phyloP scores from a whole-genome alignment of 164 flowering plant genomes.

The Kalanchoe fedtschenkoi region DNA sequence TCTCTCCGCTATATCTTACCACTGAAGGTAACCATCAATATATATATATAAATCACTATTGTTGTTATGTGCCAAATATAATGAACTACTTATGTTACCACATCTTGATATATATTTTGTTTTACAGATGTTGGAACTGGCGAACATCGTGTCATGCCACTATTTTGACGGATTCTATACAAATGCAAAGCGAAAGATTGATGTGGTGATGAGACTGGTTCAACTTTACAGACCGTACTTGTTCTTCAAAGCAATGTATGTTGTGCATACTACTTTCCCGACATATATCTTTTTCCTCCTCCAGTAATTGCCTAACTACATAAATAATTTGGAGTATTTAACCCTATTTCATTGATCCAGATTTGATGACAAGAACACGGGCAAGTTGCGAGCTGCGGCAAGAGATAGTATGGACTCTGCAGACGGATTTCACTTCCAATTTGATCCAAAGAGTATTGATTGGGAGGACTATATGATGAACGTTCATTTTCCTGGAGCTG shows the following conservation, averaged over 20 bases:
- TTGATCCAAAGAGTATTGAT: slow-evolving; percentile 35
- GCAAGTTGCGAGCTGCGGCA: slow-evolving; percentile 21
- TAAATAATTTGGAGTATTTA: background rate
- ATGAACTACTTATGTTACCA: no score
- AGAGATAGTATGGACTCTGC: slow-evolving; percentile 14
- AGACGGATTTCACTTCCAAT: slow-evolving; percentile 24
- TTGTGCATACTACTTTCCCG: slow-evolving; percentile 8
- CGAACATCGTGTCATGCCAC: slow-evolving; percentile 25
- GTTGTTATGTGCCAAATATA: no score
- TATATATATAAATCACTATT: background rate
- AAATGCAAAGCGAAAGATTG: no score
- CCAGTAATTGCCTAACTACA: background rate
- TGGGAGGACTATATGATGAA: slow-evolving; percentile 60
- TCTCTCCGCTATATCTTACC: slow-evolving; percentile 33
- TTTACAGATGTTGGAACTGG: slow-evolving; percentile 31
- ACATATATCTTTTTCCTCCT: no score
- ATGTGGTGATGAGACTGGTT: no score
- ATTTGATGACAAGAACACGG: slow-evolving; percentile 47
- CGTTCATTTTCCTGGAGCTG: slow-evolving; percentile 46
- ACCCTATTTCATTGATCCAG: slow-evolving; percentile 16
- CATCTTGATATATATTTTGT: background rate
- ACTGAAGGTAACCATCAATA: slow-evolving; percentile 40
- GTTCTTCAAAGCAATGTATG: slow-evolving; percentile 48
- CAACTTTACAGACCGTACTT: slow-evolving; percentile 46
- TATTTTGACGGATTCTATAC: slow-evolving; percentile 11